Conservation (phyloP, 345 rosid species). For the Carallia brachiata region DNA sequence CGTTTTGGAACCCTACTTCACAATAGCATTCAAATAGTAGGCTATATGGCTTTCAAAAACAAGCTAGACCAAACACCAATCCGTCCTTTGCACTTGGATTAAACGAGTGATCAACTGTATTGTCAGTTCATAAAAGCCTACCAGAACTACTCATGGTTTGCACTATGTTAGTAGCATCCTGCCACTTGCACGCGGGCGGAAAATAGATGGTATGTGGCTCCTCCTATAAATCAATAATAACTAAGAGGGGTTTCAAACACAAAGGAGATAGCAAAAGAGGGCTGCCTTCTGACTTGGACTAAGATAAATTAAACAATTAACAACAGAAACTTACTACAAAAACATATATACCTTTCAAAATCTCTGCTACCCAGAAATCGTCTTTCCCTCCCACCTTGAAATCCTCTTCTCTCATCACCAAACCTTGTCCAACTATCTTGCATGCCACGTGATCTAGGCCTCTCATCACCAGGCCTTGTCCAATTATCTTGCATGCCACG, state of each 20-base stretch:
- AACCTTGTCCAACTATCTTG: slow-evolving; percentile 66
- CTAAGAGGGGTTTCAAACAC: not conserved
- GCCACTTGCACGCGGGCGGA: not conserved
- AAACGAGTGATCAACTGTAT: too few relatives aligned
- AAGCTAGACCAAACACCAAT: too few relatives aligned
- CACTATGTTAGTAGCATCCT: too few relatives aligned
- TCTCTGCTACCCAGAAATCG: slow-evolving; percentile 72
- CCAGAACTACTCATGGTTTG: too few relatives aligned
- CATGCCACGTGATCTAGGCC: slow-evolving; percentile 78
- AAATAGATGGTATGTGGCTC: too few relatives aligned
- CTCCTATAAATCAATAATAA: not conserved
- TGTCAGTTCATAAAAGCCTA: too few relatives aligned
- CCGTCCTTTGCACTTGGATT: too few relatives aligned
- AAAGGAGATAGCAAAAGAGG: not conserved
- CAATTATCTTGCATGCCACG: slow-evolving; percentile 68
- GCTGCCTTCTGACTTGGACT: not conserved
- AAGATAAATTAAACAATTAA: slow-evolving; percentile 14
- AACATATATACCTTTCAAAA: slow-evolving; percentile 56
- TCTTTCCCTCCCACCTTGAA: slow-evolving; percentile 79
- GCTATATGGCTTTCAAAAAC: too few relatives aligned
- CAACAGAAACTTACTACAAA: slow-evolving; percentile 3
- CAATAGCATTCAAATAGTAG: too few relatives aligned
- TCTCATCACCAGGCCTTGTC: slow-evolving; percentile 63
- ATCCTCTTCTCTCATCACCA: slow-evolving; percentile 67
- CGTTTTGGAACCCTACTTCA: not conserved